Evolutionary conservation across 495 filamentous ascomycete species (phyloP).

Genomic region (Annulohypoxylon maeteangense): DNA sequence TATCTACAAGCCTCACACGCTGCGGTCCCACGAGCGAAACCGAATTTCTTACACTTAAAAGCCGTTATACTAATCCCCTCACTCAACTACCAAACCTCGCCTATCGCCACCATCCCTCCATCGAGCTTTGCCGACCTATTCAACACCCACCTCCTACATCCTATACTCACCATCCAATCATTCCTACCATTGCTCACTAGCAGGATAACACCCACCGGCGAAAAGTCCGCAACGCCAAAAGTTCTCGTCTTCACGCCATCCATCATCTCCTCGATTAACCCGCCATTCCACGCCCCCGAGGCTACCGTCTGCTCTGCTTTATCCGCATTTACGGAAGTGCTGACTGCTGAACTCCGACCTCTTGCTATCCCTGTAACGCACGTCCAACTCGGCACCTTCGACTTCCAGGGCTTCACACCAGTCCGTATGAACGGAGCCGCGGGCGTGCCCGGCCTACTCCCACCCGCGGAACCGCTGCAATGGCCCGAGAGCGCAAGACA

Average conservation of each 20-base stretch:
- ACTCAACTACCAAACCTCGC: conserved; percentile 75
- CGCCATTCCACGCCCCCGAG: conserved; percentile 86
- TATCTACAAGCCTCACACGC: conserved; percentile 77
- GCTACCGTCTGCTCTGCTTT: conserved; percentile 80
- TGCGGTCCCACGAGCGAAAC: conserved; percentile 75
- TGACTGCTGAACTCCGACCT: conserved; percentile 78
- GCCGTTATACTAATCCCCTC: conserved; percentile 82
- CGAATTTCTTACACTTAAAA: conserved; percentile 77
- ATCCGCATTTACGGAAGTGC: conserved; percentile 77
- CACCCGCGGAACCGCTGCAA: conserved; percentile 66
- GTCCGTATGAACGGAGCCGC: conserved; percentile 35
- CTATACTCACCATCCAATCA: conserved; percentile 84
- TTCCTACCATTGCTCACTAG: conserved; percentile 84
- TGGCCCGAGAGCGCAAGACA: conserved; percentile 69
- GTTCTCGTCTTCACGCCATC: conserved; percentile 85
- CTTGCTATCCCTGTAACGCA: conserved; percentile 82
- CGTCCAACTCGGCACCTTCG: conserved; percentile 88
- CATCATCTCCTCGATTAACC: conserved; percentile 83
- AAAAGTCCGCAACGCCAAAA: conserved; percentile 58
- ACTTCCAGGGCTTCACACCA: conserved; percentile 63
- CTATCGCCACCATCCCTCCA: conserved; percentile 83
- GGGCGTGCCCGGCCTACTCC: conserved; percentile 35
- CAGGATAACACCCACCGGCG: conserved; percentile 55
- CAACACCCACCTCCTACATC: conserved; percentile 91
- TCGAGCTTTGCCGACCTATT: conserved; percentile 87